These are phyloP conservation scores for Meira miltonrushii DNA, from an alignment of 1,284 basidiomycete genomes.

Conservation along the genomic window DNA sequence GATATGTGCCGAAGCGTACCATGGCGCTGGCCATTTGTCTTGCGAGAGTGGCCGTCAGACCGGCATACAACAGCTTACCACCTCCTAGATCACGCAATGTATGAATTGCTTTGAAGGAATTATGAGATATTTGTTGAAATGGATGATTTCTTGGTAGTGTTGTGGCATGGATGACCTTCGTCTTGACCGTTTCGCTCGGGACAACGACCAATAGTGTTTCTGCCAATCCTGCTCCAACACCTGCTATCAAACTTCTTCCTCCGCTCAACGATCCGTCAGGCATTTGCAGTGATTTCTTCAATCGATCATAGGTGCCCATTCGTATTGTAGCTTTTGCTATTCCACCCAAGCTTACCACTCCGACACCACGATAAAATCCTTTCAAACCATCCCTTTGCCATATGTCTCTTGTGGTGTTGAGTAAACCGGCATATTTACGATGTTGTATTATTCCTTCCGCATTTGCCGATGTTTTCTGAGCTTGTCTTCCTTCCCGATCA, in stretches of 20 bases:
- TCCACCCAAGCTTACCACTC: constrained; percentile 45
- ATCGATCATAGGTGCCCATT: constrained; percentile 89
- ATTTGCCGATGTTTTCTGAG: not conserved
- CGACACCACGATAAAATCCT: constrained; percentile 51
- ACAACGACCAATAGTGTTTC: constrained; percentile 94
- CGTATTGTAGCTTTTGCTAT: constrained; percentile 70
- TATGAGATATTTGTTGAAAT: not conserved
- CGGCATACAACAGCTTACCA: constrained; percentile 72
- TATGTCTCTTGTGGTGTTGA: not conserved
- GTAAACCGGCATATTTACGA: not conserved
- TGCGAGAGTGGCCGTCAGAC: constrained; percentile 92
- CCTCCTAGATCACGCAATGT: constrained; percentile 48
- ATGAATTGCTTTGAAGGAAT: not conserved
- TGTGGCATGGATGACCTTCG: constrained; percentile 46
- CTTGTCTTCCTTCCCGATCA: not conserved
- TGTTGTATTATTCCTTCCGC: too few relatives aligned
- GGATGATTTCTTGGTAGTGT: not conserved
- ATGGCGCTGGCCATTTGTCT: constrained; percentile 96
- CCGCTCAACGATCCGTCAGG: constrained; percentile 19
- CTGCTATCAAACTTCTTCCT: constrained; percentile 57
- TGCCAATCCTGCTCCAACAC: constrained; percentile 87
- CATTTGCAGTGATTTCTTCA: constrained; percentile 79
- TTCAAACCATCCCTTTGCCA: constrained; percentile 34
- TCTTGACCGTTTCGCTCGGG: constrained; percentile 98
- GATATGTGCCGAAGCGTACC: constrained; percentile 92